These are phyloP conservation scores for Mycena albidolilacea DNA, from an alignment of 768 basidiomycete genomes.

Conservation along the genomic window DNA sequence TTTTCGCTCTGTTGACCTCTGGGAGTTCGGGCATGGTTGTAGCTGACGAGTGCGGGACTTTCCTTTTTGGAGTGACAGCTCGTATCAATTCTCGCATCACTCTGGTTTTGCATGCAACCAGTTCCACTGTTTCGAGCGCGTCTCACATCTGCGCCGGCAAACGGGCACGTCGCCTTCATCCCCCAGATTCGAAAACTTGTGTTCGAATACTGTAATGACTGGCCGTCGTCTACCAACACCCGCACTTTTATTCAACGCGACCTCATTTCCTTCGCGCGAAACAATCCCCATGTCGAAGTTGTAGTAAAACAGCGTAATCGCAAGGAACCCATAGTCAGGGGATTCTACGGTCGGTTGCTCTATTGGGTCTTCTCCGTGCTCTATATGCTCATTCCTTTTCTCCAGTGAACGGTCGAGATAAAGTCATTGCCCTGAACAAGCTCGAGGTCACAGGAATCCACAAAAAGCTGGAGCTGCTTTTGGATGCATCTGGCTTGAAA, in stretches of 20 bases:
- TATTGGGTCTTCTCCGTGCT: constrained; percentile 33
- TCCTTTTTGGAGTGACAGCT: constrained; percentile 9
- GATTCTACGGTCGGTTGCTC: constrained; percentile 79
- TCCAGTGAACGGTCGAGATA: constrained; percentile 88
- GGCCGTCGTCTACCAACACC: constrained; percentile 81
- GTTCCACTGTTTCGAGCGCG: constrained; percentile 58
- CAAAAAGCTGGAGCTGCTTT: constrained; percentile 84
- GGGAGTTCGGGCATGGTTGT: constrained; percentile 36
- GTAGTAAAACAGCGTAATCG: constrained; percentile 72
- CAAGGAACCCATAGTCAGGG: constrained; percentile 79
- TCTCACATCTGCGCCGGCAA: constrained; percentile 73
- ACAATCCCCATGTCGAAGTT: constrained; percentile 81
- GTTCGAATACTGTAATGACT: constrained; percentile 89
- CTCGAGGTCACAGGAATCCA: constrained; percentile 82
- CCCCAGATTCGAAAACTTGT: constrained; percentile 90
- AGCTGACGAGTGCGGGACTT: background rate
- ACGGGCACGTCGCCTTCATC: constrained; percentile 81
- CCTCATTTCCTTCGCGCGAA: constrained; percentile 74
- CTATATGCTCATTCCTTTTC: constrained; percentile 39
- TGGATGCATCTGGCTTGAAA: constrained; percentile 91
- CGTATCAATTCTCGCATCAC: background rate
- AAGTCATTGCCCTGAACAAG: constrained; percentile 86
- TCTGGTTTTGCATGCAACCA: constrained; percentile 16
- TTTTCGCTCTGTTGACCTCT: constrained; percentile 83
- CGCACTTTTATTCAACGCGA: constrained; percentile 78